phyloP scores from a whole-genome alignment of 2,329 filamentous ascomycete species.

The Diaporthe destruens region DNA sequence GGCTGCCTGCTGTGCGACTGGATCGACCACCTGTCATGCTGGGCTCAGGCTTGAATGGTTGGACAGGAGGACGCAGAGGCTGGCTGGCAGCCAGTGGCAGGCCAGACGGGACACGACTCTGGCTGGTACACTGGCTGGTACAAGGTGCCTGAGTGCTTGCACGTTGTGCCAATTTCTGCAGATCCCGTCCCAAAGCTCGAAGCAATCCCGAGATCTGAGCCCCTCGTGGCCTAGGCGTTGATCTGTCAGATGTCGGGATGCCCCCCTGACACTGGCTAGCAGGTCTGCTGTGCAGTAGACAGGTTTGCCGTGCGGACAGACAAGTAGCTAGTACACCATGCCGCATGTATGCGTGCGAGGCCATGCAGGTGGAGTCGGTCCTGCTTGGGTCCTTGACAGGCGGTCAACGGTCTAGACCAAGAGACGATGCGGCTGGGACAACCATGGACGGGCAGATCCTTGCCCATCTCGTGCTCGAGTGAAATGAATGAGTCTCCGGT shows the following conservation, averaged over 20 bases:
- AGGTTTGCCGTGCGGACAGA: neutral
- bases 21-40: slow-evolving; percentile 2
- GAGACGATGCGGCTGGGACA: neutral
- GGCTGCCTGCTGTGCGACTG: slow-evolving; percentile 9
- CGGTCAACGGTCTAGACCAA: slow-evolving; percentile 37
- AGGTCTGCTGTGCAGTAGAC: neutral
- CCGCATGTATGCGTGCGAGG: neutral
- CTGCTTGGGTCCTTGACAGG: slow-evolving; percentile 30
- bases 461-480: neutral
- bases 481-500: slow-evolving; percentile 2
- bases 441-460: slow-evolving; percentile 19
- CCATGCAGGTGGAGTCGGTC: slow-evolving; percentile 1
- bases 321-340: slow-evolving; percentile 1
- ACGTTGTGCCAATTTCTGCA: neutral
- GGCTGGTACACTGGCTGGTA: neutral
- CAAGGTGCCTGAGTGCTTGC: neutral
- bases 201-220: slow-evolving; percentile 22
- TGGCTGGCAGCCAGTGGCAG: neutral
- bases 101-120: neutral
- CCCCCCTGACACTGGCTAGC: slow-evolving; percentile 19
- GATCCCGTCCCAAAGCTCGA: slow-evolving; percentile 9
- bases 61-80: neutral
- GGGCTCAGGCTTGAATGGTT: too few species aligned
- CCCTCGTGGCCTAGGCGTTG: slow-evolving; percentile 3
- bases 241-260: slow-evolving; percentile 25